Base-by-base conservation (phyloP, 2,329 filamentous ascomycete genomes). In the Eutypella sp. region DNA sequence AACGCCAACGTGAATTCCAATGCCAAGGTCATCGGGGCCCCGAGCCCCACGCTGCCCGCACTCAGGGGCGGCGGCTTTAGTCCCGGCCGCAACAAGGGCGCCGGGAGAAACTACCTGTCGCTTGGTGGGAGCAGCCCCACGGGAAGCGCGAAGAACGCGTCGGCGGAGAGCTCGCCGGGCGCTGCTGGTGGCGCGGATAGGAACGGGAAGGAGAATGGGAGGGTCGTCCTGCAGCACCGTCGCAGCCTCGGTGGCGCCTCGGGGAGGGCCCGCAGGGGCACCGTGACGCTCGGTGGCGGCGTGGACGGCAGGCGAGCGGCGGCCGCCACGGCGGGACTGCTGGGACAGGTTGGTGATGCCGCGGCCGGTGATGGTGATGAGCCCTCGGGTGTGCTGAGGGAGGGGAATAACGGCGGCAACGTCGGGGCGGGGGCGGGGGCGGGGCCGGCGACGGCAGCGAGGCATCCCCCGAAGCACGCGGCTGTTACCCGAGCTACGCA, bases 31-130 rank as follows among this genome's bases (percentile, higher is more conserved):
- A 41, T 16, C 6, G 65, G 63, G 9, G 52, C 55, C 0, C 63
- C 65, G 9, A 72, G 68, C 34, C 67, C 69, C 2, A 70, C 68
- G 8, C 52, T 74, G 16, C 66, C 69, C 1, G 58, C 53, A 0
- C 57, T 71, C 15, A 53, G 69, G 20, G 66, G 66, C 38, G 68
- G 68, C 19, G 66, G 63, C 31, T 68, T 66, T 48, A 64, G 68
- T 4, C 67, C 66, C 3, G 58, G 61, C 11, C 52, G 59, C n/a
- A 56, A 58, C 6, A 22, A 19, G 20, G 62, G 64, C 8, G 70
- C 73, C 1, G 66, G 63, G 19, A 66, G 64, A 45, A 72, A 77
- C 45, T 79, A 78, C 50, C 66, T 76, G 34, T 66, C 65, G 48
- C 60, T 78, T 2, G 72, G 67, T n/a, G 62, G 55, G 2, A 36